phyloP scores from a whole-genome alignment of 371 early-diverging fungal genomes.

The Apophysomyces ossiformis region DNA sequence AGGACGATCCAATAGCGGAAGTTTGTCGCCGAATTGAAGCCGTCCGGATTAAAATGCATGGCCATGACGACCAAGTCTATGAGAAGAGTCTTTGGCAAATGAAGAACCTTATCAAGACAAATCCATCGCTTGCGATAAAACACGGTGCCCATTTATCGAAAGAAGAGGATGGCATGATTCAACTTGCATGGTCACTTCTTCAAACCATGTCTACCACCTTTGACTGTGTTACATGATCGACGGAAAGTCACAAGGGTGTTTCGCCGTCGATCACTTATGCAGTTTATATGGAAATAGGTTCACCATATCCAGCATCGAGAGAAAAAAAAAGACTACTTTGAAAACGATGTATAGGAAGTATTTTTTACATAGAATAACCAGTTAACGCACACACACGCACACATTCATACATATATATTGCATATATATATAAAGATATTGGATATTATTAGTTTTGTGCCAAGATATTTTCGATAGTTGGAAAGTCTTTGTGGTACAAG shows the following conservation, averaged over 20 bases:
- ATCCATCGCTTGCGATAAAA: conserved; percentile 25
- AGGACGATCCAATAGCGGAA: conserved; percentile 20
- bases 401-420: no score
- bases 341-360: no score
- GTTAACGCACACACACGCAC: no score
- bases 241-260: not conserved
- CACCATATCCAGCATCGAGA: no score
- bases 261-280: no score
- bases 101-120: conserved; percentile 24
- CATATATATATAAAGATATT: no score
- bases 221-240: conserved; percentile 1
- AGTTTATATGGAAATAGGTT: no score
- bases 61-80: conserved; percentile 28
- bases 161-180: conserved; percentile 40
- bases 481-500: no score
- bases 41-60: conserved; percentile 22
- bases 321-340: no score
- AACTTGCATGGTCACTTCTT: conserved; percentile 19
- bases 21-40: conserved; percentile 36
- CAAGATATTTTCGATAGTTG: no score
- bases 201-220: conserved; percentile 8
- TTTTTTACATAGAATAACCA: no score
- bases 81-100: conserved; percentile 38
- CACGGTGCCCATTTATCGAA: conserved; percentile 21
- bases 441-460: no score